Conservation (phyloP, 768 basidiomycete genomes). For the Hygrophoropsis aurantiaca region DNA sequence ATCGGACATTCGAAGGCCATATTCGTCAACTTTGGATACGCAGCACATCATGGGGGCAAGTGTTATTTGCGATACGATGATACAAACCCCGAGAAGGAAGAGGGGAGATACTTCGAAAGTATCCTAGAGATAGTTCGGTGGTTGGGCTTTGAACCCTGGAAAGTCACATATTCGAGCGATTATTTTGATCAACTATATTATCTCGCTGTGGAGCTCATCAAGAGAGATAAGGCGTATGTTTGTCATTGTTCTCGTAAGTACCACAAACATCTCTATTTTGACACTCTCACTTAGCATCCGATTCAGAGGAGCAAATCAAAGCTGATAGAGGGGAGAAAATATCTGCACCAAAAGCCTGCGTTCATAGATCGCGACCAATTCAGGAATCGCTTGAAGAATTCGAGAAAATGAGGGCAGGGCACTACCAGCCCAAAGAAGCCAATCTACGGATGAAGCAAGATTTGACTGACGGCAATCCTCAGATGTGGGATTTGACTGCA, state of each 20-base stretch:
- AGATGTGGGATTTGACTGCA: conserved; percentile 99
- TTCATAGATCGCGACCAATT: conserved; percentile 85
- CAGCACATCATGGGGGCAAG: conserved; percentile 88
- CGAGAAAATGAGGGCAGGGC: conserved; percentile 87
- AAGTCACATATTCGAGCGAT: conserved; percentile 98
- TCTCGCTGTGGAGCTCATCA: conserved; percentile 85
- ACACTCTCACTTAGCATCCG: conserved; percentile 4
- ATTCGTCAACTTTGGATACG: conserved; percentile 98
- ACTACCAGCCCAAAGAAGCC: conserved; percentile 89
- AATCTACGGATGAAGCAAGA: conserved; percentile 98
- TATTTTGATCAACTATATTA: conserved; percentile 88
- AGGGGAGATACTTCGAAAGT: conserved; percentile 93
- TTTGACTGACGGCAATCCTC: conserved; percentile 87
- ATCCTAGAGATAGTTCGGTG: conserved; percentile 94
- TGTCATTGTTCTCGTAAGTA: conserved; percentile 92
- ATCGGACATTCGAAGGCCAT: conserved; percentile 99
- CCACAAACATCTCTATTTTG: background rate
- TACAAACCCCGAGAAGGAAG: conserved; percentile 98
- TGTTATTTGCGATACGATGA: conserved; percentile 97
- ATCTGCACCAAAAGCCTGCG: conserved; percentile 78
- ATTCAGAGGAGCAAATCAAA: conserved; percentile 87
- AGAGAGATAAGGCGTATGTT: conserved; percentile 90
- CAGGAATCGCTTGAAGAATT: conserved; percentile 87
- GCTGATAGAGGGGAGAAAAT: conserved; percentile 83
- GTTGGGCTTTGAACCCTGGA: conserved; percentile 98